Base-by-base conservation (phyloP, 441 rosid genomes). In the Iberis amara region DNA sequence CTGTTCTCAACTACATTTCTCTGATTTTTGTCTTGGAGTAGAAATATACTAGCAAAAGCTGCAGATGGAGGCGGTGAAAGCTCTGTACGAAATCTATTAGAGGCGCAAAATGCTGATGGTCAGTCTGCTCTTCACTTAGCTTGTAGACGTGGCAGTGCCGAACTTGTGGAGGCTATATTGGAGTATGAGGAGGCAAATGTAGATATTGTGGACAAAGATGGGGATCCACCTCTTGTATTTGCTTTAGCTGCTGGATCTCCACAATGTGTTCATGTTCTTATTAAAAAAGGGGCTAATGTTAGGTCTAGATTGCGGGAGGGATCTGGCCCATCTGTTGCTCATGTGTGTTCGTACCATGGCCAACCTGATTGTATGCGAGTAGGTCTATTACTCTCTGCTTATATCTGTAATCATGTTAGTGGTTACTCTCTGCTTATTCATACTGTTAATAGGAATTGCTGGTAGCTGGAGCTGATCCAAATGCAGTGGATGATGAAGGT, bases 361-460 rank as follows among this genome's bases (percentile, higher is more conserved):
- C 99, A 94, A 59, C 96, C 99, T 57, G 99, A 89, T 69, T 89
- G 99, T 78, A 86, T 94, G 97, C 94, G 75, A 36, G 99, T 94
- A 80, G 61, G 96, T 76, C 65, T 62, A 12, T 32, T 60, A 24
- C 66, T 35, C 62, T 49, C 41, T 47, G 36, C 21, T 18, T 18
- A 18, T 18, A 18, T 18, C n/a, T n/a, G 3, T 18, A 1, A 18
- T 18, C 21, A 18, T 18, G 21, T 18, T 18, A 18, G 3, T 18
- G 21, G 21, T 18, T 18, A 18, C 21, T 18, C 21, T 3, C 21
- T 18, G 21, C 21, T 18, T 60, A 30, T 60, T 47, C 50, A 35
- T 54, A 45, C 39, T 68, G 37, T 55, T 67, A 30, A 56, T 76
- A 94, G 99, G 99, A 94, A 65, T 73, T 94, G 52, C 75, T 94